Conservation (phyloP, 495 filamentous ascomycete genomes). For the Aspergillus kassunensis region DNA sequence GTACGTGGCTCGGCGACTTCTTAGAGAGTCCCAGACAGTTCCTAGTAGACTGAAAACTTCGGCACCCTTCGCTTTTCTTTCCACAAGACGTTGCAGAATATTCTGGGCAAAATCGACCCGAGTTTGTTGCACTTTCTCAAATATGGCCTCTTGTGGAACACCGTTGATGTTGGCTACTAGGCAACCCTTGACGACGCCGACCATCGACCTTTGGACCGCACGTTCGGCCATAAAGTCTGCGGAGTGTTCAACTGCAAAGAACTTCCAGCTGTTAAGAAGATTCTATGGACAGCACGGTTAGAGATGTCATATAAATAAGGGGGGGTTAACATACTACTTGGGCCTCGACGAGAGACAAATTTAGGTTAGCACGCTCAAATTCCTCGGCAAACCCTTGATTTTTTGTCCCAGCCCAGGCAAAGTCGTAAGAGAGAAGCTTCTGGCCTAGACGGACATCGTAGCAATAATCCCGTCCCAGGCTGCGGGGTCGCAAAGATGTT, state of each 20-base stretch:
- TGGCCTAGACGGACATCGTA: constrained; percentile 74
- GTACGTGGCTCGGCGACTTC: constrained; percentile 59
- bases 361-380: constrained; percentile 79
- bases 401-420: constrained; percentile 66
- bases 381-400: constrained; percentile 72
- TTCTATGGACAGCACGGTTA: constrained; percentile 38
- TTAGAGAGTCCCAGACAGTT: constrained; percentile 64
- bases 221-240: constrained; percentile 57
- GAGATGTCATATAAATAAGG: constrained; percentile 5
- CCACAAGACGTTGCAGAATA: constrained; percentile 70
- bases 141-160: constrained; percentile 66
- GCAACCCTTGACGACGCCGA: constrained; percentile 65
- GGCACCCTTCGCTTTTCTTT: constrained; percentile 52
- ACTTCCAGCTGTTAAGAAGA: constrained; percentile 85
- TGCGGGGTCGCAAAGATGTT: constrained; percentile 56
- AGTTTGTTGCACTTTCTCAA: constrained; percentile 63
- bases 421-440: constrained; percentile 69
- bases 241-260: constrained; percentile 79
- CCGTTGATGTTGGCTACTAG: constrained; percentile 63
- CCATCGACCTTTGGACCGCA: constrained; percentile 63
- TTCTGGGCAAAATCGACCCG: constrained; percentile 73
- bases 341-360: constrained; percentile 85
- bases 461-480: constrained; percentile 70
- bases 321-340: constrained; percentile 64
- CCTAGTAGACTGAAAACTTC: constrained; percentile 61